Percentiles rank a stretch among this genome's conserved stretches.
These are phyloP conservation scores for Fomitopsis schrenkii DNA, from an alignment of 1,284 basidiomycete genomes.

Conservation along the genomic window DNA sequence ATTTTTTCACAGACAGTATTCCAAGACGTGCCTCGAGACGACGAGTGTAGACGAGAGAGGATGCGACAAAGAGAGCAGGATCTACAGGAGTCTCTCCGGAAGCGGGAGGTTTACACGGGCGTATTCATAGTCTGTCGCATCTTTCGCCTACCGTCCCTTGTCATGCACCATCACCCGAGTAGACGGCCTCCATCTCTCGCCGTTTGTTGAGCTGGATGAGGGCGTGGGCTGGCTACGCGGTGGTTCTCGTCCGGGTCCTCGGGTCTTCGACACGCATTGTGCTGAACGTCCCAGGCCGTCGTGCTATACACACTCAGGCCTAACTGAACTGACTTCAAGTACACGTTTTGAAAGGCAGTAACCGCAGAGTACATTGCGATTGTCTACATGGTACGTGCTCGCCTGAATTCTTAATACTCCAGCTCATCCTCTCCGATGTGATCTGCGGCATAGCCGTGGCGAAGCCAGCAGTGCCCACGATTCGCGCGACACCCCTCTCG, in stretches of 20 bases:
- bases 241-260: too few species aligned
- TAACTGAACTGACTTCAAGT: too few species aligned
- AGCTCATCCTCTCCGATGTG: conserved; percentile 41
- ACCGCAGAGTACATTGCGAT: too few species aligned
- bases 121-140: conserved; percentile 50
- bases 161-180: background rate
- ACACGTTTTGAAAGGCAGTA: too few species aligned
- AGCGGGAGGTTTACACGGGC: conserved; percentile 71
- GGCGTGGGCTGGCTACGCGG: too few species aligned
- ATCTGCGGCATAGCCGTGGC: conserved; percentile 49
- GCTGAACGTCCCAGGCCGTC: too few species aligned
- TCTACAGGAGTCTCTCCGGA: conserved; percentile 59
- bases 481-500: conserved; percentile 27
- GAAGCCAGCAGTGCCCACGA: conserved; percentile 41
- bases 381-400: too few species aligned
- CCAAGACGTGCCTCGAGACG: conserved; percentile 84
- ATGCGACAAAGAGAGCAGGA: conserved; percentile 64
- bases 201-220: background rate
- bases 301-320: too few species aligned
- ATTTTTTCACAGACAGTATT: conserved; percentile 71
- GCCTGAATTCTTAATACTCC: conserved; percentile 25
- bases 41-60: conserved; percentile 75
- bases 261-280: too few species aligned
- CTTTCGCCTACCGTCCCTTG: background rate
- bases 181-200: background rate